Evolutionary conservation across 2,329 filamentous ascomycete genomes (phyloP).

Genomic region (Paecilomyces niveus): DNA sequence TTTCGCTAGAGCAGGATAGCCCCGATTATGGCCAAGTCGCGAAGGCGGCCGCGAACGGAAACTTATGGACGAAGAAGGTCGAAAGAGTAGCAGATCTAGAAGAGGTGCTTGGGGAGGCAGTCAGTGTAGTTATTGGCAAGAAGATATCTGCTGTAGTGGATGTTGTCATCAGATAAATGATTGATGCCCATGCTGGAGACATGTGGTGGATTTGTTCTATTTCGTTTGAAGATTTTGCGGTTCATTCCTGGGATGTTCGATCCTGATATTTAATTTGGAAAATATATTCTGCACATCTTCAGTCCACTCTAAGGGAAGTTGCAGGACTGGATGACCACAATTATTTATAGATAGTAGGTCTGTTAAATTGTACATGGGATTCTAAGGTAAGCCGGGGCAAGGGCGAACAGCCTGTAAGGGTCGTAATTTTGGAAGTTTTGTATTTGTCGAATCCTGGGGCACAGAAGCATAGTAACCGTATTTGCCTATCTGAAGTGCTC

Average conservation of each 20-base stretch:
- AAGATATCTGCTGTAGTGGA: constrained; percentile 13
- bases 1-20: constrained; percentile 13
- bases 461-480: too few species aligned
- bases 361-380: too few species aligned
- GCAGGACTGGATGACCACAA: too few species aligned
- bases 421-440: too few species aligned
- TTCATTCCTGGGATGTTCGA: neutral
- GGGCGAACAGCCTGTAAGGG: too few species aligned
- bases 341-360: too few species aligned
- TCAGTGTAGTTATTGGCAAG: constrained; percentile 7
- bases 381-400: too few species aligned
- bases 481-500: too few species aligned
- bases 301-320: too few species aligned
- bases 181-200: neutral
- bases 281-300: too few species aligned
- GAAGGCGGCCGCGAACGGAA: constrained; percentile 13
- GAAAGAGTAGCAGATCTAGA: constrained; percentile 8
- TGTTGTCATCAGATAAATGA: constrained; percentile 10
- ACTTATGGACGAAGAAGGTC: constrained; percentile 13
- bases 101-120: constrained; percentile 8
- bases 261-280: too few species aligned
- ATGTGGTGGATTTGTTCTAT: neutral
- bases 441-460: too few species aligned
- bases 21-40: constrained; percentile 15
- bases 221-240: neutral